These are phyloP conservation scores for Cordyceps tenuipes DNA, from an alignment of 2,329 filamentous ascomycete species.

Conservation along the genomic window DNA sequence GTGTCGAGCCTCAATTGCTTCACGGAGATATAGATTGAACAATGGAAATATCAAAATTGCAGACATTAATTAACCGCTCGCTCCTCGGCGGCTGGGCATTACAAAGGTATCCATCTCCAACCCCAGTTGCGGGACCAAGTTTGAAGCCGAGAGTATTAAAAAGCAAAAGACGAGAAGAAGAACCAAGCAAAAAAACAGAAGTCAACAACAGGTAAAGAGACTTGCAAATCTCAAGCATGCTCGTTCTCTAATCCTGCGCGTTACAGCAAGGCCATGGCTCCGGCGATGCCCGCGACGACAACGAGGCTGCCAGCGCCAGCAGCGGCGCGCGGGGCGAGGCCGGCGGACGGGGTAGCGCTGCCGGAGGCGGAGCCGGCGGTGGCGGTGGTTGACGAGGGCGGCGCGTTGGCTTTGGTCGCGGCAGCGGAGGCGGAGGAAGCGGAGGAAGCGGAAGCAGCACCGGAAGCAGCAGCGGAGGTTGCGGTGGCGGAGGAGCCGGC, in stretches of 20 bases:
- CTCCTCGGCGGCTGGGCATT: neutral
- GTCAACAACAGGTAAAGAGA: neutral
- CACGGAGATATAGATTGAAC: neutral
- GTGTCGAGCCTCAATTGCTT: neutral
- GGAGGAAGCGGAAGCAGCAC: constrained; percentile 12
- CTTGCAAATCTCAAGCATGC: neutral
- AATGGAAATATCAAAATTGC: neutral
- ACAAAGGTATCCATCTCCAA: neutral
- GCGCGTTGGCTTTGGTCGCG: constrained; percentile 15
- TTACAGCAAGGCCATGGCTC: constrained; percentile 30
- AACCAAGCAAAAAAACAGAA: neutral
- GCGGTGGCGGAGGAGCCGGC: constrained; percentile 17
- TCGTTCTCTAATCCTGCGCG: neutral
- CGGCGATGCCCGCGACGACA: constrained; percentile 29
- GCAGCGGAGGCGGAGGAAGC: constrained; percentile 15
- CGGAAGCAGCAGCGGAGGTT: constrained; percentile 15
- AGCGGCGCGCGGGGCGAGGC: constrained; percentile 21
- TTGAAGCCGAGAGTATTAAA: neutral
- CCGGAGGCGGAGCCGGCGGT: constrained; percentile 14
- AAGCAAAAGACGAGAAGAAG: neutral
- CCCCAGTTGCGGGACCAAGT: neutral
- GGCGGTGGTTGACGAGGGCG: constrained; percentile 19
- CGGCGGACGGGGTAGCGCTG: constrained; percentile 18
- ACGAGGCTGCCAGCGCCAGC: constrained; percentile 20
- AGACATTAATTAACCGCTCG: neutral